Percentiles rank a stretch among this genome's conserved stretches.
Conservation (phyloP, 352 stramenopile genomes). For the Globisporangium iwayamae region DNA sequence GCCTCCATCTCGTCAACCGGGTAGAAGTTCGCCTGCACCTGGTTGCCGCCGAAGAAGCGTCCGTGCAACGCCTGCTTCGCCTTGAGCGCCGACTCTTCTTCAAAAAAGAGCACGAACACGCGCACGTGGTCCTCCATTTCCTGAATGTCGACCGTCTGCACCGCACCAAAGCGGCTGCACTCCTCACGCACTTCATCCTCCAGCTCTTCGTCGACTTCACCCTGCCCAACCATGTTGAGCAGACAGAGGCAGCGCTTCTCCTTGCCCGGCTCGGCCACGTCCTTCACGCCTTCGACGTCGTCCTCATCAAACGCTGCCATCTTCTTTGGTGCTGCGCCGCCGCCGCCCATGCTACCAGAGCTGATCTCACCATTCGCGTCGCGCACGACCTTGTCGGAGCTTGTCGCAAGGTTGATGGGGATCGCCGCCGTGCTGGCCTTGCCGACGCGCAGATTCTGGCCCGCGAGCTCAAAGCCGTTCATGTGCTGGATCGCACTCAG, state of each 20-base stretch:
- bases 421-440: slow-evolving; percentile 70
- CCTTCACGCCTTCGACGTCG: slow-evolving; percentile 57
- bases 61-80: slow-evolving; percentile 62
- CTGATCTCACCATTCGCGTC: slow-evolving; percentile 18
- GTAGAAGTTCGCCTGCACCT: slow-evolving; percentile 68
- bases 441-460: slow-evolving; percentile 70
- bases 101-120: slow-evolving; percentile 73
- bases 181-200: slow-evolving; percentile 64
- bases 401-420: slow-evolving; percentile 61
- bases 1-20: slow-evolving; percentile 37
- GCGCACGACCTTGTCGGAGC: slow-evolving; percentile 59
- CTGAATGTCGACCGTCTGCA: slow-evolving; percentile 55
- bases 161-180: slow-evolving; percentile 56
- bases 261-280: slow-evolving; percentile 23
- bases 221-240: slow-evolving; percentile 64
- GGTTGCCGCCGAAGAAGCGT: slow-evolving; percentile 74
- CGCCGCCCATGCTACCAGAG: background rate
- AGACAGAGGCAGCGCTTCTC: slow-evolving; percentile 65
- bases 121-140: slow-evolving; percentile 70
- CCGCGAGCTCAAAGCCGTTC: slow-evolving; percentile 76
- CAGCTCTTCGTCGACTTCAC: slow-evolving; percentile 71
- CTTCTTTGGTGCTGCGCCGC: slow-evolving; percentile 19
- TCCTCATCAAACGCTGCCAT: slow-evolving; percentile 40
- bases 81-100: slow-evolving; percentile 37
- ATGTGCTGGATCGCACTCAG: slow-evolving; percentile 78